Evolutionary conservation across 306 rosid genomes (phyloP), one percentile per base, ranked within the genome.

Genomic region (Geum urbanum): DNA sequence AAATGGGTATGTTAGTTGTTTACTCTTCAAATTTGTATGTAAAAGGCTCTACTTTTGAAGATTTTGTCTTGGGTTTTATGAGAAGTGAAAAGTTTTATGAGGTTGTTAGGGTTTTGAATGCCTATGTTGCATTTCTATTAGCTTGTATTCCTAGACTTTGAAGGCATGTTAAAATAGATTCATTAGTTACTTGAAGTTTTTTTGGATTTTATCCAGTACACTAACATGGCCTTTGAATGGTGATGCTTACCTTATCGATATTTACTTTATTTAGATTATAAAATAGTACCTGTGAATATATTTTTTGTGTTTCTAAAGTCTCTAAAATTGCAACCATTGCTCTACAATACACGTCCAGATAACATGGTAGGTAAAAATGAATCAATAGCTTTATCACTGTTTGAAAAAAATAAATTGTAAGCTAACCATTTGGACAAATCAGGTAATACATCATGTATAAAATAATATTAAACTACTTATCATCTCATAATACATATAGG

Each of bases 1-100:
- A 9, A 74, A 50, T 7, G 18, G 80, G 64, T 59, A 14, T 59
- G 87, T 79, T 47, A 61, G 8, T 61, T 72, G 27, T 11, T 20
- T 60, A 49, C 51, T 39, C 8, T 12, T 45, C 22, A 57, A 15
- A 16, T 27, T 59, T 44, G 16, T 35, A 6, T 3, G 12, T 6
- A 0, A 32, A 59, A 59, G 15, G 19, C 12, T 52, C 4, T 2
- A 7, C 20, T 24, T 12, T 57, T 57, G 41, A 27, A 12, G 63
- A 2, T 11, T 27, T 57, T 32, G 45, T 32, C 10, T 59, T 59
- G 44, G 18, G 53, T 5, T 49, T 49, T 7, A 24, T 57, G 41
- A 24, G 41, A 27, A 27, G 12, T 57, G 63, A 6, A 57, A 1
- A 5, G 16, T 57, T 57, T 27, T 14, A 56, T 12, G 40, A 24